Percentiles rank a stretch among this genome's conserved stretches.
These are phyloP conservation scores for Polyporus arcularius DNA, from an alignment of 768 basidiomycete genomes.

Conservation along the genomic window DNA sequence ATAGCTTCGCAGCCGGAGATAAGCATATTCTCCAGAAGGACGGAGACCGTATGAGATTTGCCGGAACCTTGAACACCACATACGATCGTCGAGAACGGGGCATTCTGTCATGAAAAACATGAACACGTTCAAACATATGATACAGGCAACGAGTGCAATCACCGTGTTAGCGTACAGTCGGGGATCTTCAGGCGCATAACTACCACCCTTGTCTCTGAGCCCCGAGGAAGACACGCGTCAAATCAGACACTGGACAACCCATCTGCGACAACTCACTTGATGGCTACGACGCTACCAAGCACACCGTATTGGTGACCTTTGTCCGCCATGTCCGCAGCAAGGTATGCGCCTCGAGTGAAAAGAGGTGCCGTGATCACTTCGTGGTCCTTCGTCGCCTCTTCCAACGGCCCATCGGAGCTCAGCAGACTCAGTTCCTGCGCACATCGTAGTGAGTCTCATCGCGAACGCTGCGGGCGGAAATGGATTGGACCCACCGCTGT, in stretches of 20 bases:
- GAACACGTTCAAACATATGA: background rate
- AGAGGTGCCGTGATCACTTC: slow-evolving; percentile 32
- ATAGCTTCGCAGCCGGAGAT: slow-evolving; percentile 51
- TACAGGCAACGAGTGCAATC: slow-evolving; percentile 1
- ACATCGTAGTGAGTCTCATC: background rate
- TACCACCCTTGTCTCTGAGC: slow-evolving; percentile 26
- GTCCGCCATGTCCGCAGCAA: slow-evolving; percentile 20
- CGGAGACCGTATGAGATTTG: slow-evolving; percentile 72
- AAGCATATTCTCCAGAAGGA: slow-evolving; percentile 70
- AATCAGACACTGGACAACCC: background rate
- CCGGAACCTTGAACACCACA: slow-evolving; percentile 80
- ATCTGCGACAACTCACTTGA: slow-evolving; percentile 5
- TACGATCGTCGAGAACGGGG: slow-evolving; percentile 73
- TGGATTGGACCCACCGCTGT: background rate
- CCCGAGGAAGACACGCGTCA: background rate
- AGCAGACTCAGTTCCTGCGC: background rate
- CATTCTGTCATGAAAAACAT: slow-evolving; percentile 46
- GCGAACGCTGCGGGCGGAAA: background rate
- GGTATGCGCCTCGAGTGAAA: slow-evolving; percentile 31
- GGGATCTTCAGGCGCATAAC: slow-evolving; percentile 42
- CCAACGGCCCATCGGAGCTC: background rate
- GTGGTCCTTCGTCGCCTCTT: slow-evolving; percentile 17
- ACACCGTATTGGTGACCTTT: slow-evolving; percentile 62
- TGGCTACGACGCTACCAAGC: slow-evolving; percentile 39
- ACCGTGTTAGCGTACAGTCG: slow-evolving; percentile 73